These are phyloP conservation scores for Diaporthe destruens DNA, from an alignment of 2,329 filamentous ascomycete genomes.

Conservation along the genomic window DNA sequence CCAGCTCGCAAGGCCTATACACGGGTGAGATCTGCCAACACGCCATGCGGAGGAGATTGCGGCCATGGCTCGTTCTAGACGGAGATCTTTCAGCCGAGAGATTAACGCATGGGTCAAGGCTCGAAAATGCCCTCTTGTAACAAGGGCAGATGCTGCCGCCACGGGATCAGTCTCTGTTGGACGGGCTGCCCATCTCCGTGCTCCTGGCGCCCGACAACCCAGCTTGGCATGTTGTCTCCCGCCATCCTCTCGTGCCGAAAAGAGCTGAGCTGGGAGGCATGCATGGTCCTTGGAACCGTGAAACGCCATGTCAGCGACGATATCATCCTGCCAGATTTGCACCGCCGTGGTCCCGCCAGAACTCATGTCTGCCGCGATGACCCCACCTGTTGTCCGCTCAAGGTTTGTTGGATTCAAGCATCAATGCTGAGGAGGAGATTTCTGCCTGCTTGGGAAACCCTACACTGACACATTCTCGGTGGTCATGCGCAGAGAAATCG, in stretches of 20 bases:
- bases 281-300: slow-evolving; percentile 35
- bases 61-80: slow-evolving; percentile 8
- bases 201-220: slow-evolving; percentile 9
- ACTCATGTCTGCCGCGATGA: neutral
- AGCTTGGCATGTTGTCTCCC: slow-evolving; percentile 11
- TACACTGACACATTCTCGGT: neutral
- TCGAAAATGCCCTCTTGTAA: neutral
- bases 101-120: slow-evolving; percentile 11
- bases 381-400: slow-evolving; percentile 4
- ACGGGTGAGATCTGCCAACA: slow-evolving; percentile 4
- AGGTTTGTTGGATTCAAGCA: slow-evolving; percentile 6
- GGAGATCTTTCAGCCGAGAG: slow-evolving; percentile 28
- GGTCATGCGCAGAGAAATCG: neutral
- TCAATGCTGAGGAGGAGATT: neutral
- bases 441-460: neutral
- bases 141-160: neutral
- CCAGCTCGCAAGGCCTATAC: neutral
- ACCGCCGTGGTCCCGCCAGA: neutral
- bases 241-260: neutral
- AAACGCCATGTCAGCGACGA: slow-evolving; percentile 36
- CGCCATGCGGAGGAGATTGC: slow-evolving; percentile 12
- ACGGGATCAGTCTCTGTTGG: neutral
- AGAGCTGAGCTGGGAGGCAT: slow-evolving; percentile 37
- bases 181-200: slow-evolving; percentile 6
- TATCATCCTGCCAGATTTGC: slow-evolving; percentile 3